A percentile compares a stretch with the other conserved stretches of the same genome.
phyloP scores from a whole-genome alignment of 2,329 filamentous ascomycete genomes.

The Penicillium sp. region DNA sequence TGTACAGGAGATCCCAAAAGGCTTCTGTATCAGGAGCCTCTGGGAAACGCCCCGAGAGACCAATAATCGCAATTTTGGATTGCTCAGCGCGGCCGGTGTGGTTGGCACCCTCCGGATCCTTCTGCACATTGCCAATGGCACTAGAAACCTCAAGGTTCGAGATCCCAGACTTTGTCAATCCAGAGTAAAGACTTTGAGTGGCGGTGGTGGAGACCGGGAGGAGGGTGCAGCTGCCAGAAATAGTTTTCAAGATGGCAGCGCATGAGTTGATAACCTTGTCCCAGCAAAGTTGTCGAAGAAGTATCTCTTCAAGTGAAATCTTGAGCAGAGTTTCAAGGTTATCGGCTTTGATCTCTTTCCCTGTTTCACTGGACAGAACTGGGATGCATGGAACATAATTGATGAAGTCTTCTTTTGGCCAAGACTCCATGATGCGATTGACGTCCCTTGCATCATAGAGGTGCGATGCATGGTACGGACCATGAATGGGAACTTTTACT shows the following conservation, averaged over 20 bases:
- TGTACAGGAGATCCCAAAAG: conserved; percentile 68
- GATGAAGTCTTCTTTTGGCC: conserved; percentile 27
- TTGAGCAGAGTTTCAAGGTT: conserved; percentile 31
- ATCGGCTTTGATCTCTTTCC: conserved; percentile 26
- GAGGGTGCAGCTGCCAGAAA: conserved; percentile 19
- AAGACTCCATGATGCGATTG: conserved; percentile 45
- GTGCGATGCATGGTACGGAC: conserved; percentile 55
- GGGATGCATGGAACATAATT: conserved; percentile 29
- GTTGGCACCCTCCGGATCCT: conserved; percentile 19
- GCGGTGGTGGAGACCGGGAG: conserved; percentile 31
- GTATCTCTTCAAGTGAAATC: conserved; percentile 34
- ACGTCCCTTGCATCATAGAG: conserved; percentile 49
- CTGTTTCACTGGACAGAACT: conserved; percentile 37
- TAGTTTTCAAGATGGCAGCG: conserved; percentile 18
- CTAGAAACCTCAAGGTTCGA: conserved; percentile 24
- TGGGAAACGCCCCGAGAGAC: conserved; percentile 72
- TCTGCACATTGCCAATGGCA: conserved; percentile 23
- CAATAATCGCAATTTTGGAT: conserved; percentile 77
- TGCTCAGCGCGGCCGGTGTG: conserved; percentile 29
- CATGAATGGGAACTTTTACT: conserved; percentile 51
- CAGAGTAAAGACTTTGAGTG: conserved; percentile 29
- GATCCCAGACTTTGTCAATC: conserved; percentile 28
- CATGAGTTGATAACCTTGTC: conserved; percentile 37
- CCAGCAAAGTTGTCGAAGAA: conserved; percentile 39
- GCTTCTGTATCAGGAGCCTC: conserved; percentile 64